phyloP scores from a whole-genome alignment of 129 eudicot species.

The Deinandra increscens region DNA sequence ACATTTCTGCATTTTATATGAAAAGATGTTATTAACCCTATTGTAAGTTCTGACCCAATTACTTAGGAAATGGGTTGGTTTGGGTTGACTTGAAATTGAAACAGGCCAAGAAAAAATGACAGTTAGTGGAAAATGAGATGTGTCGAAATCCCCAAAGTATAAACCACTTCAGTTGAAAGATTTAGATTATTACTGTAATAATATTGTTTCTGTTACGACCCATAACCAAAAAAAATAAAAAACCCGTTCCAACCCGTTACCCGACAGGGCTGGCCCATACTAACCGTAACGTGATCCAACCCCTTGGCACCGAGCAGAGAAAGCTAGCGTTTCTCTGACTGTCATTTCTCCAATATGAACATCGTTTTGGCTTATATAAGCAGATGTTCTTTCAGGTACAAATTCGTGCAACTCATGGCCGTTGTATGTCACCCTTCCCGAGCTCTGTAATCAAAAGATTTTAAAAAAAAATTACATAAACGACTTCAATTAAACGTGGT shows the following conservation, averaged over 20 bases:
- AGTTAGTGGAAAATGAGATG: background rate
- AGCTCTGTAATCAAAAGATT: slow-evolving; percentile 34
- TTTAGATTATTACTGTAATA: background rate
- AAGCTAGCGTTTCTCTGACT: slow-evolving; percentile 85
- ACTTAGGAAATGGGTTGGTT: background rate
- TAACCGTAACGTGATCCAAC: slow-evolving; percentile 85
- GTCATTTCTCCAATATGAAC: slow-evolving; percentile 94
- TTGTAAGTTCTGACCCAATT: background rate
- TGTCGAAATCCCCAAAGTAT: background rate
- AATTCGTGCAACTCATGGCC: slow-evolving; percentile 74
- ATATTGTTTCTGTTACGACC: background rate
- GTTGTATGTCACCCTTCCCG: slow-evolving; percentile 79
- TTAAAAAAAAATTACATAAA: slow-evolving; percentile 6
- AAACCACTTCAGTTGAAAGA: background rate
- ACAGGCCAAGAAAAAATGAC: background rate
- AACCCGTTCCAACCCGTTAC: background rate
- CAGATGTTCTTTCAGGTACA: slow-evolving; percentile 88
- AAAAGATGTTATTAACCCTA: background rate
- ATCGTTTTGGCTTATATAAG: slow-evolving; percentile 88
- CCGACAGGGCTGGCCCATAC: slow-evolving; percentile 8
- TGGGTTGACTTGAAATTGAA: background rate
- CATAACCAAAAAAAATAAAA: background rate
- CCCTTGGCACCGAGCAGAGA: slow-evolving; percentile 88
- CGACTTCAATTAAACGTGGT: background rate
- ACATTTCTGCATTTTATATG: slow-evolving; percentile 57